Base-by-base conservation (phyloP, 805 yeast genomes). In the Monosporozyma unispora region DNA sequence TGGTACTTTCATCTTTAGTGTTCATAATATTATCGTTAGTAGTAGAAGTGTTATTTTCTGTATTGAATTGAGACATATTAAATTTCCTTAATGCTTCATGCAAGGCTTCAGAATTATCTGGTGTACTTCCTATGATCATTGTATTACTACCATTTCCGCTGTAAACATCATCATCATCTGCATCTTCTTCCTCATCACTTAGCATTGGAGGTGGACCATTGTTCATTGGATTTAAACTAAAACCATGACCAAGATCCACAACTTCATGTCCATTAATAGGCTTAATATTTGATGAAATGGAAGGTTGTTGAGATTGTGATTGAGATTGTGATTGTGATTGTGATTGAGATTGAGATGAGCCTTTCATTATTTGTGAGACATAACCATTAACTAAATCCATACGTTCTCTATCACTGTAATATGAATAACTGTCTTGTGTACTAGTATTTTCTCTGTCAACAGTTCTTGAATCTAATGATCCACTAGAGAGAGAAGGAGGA, bases 401-500 rank as follows among this genome's bases (percentile, higher is more conserved):
- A 19, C 53, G 48, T 25, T 48, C 45, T 43, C 47, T 51, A 49
- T 50, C 55, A 7, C 33, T 28, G 9, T 42, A 27, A 16, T 28
- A n/a, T 10, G 9, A 7, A 39, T 39, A 21, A 21, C 42, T 39
- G 11, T 21, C 16, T 4, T 39, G 42, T 21, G 42, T 19, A 22
- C 42, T 39, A 21, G 5, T 21, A 16, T 21, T 39, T 21, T 39
- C 42, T 21, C 42, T 21, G 11, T 21, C 12, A 11, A 4, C 12
- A 14, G 27, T 8, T 10, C 14, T 14, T 1, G 42, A 21, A 14
- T 19, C 16, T 21, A 38, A 18, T 12, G 69, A 64, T 37, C 58
- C 64, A 19, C 71, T 62, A 10, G 66, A 60, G 19, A 70, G 54
- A 3, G 74, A 68, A 5, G 76, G 74, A 2, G 74, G 73, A 4